Conservation (phyloP, 2,329 filamentous ascomycete species). For the Neofusicoccum kwambonambiense region DNA sequence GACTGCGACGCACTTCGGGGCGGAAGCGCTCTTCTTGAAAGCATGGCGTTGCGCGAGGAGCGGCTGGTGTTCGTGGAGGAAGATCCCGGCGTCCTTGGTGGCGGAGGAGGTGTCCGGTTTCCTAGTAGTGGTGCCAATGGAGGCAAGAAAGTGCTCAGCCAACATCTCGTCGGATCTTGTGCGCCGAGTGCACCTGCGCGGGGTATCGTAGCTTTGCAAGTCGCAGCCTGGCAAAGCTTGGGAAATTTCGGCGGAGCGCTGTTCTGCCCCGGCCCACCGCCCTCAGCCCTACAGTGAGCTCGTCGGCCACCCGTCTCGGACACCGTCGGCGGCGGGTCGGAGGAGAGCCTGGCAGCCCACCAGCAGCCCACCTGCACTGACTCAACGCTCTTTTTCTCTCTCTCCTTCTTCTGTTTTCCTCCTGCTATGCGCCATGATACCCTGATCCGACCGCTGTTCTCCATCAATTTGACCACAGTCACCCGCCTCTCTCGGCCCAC, state of each 20-base stretch:
- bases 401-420: not conserved
- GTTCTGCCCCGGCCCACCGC: not conserved
- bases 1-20: conserved; percentile 74
- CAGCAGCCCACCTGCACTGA: not conserved
- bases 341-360: not conserved
- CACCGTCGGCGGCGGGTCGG: conserved; percentile 13
- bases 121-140: conserved; percentile 45
- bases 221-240: not conserved
- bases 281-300: conserved; percentile 7
- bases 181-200: not conserved
- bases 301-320: conserved; percentile 9
- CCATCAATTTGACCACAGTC: not conserved
- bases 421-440: conserved; percentile 12
- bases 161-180: conserved; percentile 40
- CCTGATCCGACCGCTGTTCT: not conserved
- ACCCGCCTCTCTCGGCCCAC: not conserved
- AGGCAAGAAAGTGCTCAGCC: conserved; percentile 50
- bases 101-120: conserved; percentile 48
- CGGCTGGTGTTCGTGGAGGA: conserved; percentile 78
- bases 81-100: conserved; percentile 80
- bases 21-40: conserved; percentile 91
- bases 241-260: conserved; percentile 16
- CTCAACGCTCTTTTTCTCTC: not conserved
- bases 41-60: conserved; percentile 69
- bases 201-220: not conserved